These are phyloP conservation scores for Tylopilus subfusipes DNA, from an alignment of 768 basidiomycete species.

Conservation along the genomic window DNA sequence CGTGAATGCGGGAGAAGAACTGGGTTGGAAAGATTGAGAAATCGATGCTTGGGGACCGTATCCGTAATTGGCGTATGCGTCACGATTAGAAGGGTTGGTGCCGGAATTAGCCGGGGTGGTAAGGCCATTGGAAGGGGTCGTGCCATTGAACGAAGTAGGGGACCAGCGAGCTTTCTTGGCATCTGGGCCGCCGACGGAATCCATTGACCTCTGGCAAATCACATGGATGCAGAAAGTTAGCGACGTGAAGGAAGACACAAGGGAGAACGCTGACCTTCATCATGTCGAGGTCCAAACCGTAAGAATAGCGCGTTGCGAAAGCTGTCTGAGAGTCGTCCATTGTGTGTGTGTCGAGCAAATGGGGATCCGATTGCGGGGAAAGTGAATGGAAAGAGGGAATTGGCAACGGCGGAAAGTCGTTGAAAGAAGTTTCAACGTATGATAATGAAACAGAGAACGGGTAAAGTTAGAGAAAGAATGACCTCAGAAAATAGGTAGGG, in stretches of 20 bases:
- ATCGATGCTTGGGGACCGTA: slow-evolving; percentile 74
- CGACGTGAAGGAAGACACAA: not conserved
- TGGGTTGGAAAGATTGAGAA: slow-evolving; percentile 48
- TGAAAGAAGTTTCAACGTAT: slow-evolving; percentile 32
- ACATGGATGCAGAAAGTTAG: not conserved
- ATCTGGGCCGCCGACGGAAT: slow-evolving; percentile 75
- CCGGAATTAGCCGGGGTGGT: slow-evolving; percentile 36
- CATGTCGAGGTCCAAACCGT: slow-evolving; percentile 85
- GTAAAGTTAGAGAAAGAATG: slow-evolving; percentile 56
- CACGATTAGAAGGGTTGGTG: slow-evolving; percentile 44
- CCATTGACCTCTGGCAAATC: slow-evolving; percentile 72
- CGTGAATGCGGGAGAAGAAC: slow-evolving; percentile 46
- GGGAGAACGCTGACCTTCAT: slow-evolving; percentile 63
- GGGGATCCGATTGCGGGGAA: slow-evolving; percentile 22
- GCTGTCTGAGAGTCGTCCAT: slow-evolving; percentile 77
- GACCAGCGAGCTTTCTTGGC: slow-evolving; percentile 92
- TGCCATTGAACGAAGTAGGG: slow-evolving; percentile 49
- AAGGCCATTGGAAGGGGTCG: slow-evolving; percentile 36
- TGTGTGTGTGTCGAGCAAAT: slow-evolving; percentile 29
- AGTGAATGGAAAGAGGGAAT: slow-evolving; percentile 43
- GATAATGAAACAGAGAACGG: slow-evolving; percentile 46
- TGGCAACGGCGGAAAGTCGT: slow-evolving; percentile 48
- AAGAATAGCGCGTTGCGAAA: slow-evolving; percentile 68
- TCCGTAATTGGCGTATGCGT: slow-evolving; percentile 83
- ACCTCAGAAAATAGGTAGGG: slow-evolving; percentile 38